A percentile compares a stretch with the other conserved stretches of the same genome.
These are phyloP conservation scores for Beta lomatogona DNA, from an alignment of 179 eudicot species.

Conservation along the genomic window DNA sequence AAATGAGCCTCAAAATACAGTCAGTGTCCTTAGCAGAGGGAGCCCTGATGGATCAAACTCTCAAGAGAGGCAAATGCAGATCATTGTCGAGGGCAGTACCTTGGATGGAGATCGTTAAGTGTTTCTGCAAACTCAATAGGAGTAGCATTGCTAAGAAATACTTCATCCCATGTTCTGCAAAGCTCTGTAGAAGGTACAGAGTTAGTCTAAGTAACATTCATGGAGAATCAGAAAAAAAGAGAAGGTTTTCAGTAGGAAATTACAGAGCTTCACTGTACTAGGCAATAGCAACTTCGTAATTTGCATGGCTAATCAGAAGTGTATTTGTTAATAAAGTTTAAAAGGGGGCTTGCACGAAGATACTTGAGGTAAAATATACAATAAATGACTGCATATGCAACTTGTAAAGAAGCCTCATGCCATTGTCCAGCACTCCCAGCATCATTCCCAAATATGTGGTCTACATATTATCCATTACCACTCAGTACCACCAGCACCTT, in stretches of 20 bases:
- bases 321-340: no score
- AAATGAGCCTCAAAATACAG: conserved; percentile 15
- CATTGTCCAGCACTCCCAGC: no score
- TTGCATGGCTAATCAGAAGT: no score
- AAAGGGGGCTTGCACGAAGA: no score
- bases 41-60: background rate
- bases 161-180: conserved; percentile 65
- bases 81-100: conserved; percentile 46
- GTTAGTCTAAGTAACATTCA: background rate
- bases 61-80: background rate
- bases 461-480: no score
- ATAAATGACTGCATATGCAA: no score
- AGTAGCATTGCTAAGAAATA: conserved; percentile 58
- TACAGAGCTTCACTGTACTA: no score
- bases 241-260: background rate
- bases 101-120: conserved; percentile 52
- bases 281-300: no score
- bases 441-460: no score
- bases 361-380: no score
- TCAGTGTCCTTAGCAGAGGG: background rate
- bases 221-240: background rate
- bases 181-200: conserved; percentile 48
- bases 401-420: no score
- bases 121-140: conserved; percentile 53
- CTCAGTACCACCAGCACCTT: no score